These are phyloP conservation scores for Aspergillus biplanus DNA, from an alignment of 495 filamentous ascomycete species.

Conservation along the genomic window DNA sequence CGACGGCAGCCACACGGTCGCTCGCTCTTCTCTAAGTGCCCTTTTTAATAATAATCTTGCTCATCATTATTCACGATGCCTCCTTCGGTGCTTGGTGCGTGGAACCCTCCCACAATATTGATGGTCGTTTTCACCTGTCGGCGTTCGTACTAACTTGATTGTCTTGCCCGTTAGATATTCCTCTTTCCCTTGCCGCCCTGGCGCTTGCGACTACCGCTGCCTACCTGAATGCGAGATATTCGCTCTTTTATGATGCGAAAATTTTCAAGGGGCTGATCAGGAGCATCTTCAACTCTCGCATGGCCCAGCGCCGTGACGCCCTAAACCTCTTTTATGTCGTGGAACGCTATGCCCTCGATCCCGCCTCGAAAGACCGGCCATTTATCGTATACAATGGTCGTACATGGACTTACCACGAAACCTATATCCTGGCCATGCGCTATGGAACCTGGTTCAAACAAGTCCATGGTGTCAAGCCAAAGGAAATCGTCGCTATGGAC, in stretches of 20 bases:
- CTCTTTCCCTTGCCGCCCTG: conserved; percentile 59
- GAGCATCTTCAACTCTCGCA: conserved; percentile 39
- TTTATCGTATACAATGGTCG: conserved; percentile 78
- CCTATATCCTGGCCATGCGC: conserved; percentile 73
- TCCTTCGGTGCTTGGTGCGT: conserved; percentile 5
- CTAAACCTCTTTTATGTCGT: conserved; percentile 81
- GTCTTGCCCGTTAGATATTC: conserved; percentile 33
- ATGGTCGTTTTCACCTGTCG: neutral
- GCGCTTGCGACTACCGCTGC: conserved; percentile 70
- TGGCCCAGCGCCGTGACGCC: conserved; percentile 58
- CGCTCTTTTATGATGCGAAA: conserved; percentile 65
- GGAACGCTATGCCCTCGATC: conserved; percentile 66
- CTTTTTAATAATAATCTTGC: neutral
- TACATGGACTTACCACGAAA: conserved; percentile 79
- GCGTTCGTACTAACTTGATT: neutral
- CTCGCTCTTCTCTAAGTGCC: neutral
- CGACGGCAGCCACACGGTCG: neutral
- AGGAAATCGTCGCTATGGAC: conserved; percentile 86
- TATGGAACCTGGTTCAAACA: conserved; percentile 84
- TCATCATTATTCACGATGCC: neutral
- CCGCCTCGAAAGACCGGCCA: conserved; percentile 55
- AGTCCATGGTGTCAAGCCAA: conserved; percentile 66
- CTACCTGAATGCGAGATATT: conserved; percentile 78
- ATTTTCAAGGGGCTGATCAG: conserved; percentile 56
- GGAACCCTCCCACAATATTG: neutral